A percentile compares a stretch with the other conserved stretches of the same genome.
These are phyloP conservation scores for Tylopilus vinaceipallidus DNA, from an alignment of 768 basidiomycete species.

Conservation along the genomic window DNA sequence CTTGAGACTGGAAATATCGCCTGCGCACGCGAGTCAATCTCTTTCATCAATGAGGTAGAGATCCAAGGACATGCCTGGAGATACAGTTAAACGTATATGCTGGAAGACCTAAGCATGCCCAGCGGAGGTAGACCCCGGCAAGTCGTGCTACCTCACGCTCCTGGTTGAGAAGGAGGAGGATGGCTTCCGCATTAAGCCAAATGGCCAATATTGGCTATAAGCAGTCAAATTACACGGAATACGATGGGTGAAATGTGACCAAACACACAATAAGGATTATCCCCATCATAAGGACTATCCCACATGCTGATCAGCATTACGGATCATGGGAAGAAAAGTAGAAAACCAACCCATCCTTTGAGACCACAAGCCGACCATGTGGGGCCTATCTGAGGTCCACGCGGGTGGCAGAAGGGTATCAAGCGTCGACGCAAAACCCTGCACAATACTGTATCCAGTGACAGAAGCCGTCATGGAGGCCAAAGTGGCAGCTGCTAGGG, in stretches of 20 bases:
- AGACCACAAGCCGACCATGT: constrained; percentile 86
- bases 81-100: constrained; percentile 61
- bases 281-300: constrained; percentile 59
- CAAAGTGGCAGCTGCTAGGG: constrained; percentile 80
- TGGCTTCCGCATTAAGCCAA: constrained; percentile 81
- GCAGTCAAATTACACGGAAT: neutral
- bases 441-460: constrained; percentile 59
- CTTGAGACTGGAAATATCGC: constrained; percentile 75
- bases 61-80: constrained; percentile 38
- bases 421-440: constrained; percentile 79
- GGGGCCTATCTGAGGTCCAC: constrained; percentile 86
- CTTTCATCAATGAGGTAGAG: neutral
- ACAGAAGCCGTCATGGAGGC: constrained; percentile 74
- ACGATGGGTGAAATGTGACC: neutral
- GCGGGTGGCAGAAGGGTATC: constrained; percentile 94
- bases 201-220: constrained; percentile 54
- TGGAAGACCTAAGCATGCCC: constrained; percentile 76
- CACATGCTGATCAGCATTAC: constrained; percentile 6
- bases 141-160: constrained; percentile 81
- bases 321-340: neutral
- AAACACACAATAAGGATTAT: constrained; percentile 56
- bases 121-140: constrained; percentile 76
- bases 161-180: constrained; percentile 74
- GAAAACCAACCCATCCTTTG: constrained; percentile 74
- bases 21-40: constrained; percentile 17